Base-by-base conservation (phyloP, 1,284 basidiomycete species). In the Papiliotrema fonsecae region DNA sequence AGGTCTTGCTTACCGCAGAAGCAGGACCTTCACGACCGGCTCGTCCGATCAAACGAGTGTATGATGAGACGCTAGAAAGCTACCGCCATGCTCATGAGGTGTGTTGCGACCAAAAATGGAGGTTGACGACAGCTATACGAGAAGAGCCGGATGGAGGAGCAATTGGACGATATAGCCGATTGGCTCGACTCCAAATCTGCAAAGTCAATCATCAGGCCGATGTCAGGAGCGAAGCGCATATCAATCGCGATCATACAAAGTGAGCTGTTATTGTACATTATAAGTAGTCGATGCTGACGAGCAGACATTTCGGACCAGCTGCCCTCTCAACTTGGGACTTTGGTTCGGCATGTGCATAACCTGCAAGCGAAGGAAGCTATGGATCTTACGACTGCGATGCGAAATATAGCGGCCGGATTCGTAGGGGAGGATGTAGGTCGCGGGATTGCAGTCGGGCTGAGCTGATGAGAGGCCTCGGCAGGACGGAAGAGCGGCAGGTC, bases 191-290 rank as follows among this genome's bases (percentile, higher is more conserved):
- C 55, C 19, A 52, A 53, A 41, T 47, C 45, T 13, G 44, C 42
- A 7, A 40, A 61, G 21, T 48, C 57, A 4, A 2, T 56, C 4
- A 45, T 70, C 10, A 46, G 47, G 19, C 43, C 42, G 14, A 26
- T 55, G 4, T 51, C 56, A 10, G 45, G 51, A 1, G 55, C 59
- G 2, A 49, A 56, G 18, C 49, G 69, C 6, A 42, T 70, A 14
- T 60, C 61, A 9, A 41, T 70, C 3, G 69, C 59, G 2, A 48
- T 69, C 10, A 54, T 68, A 14, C 67, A 70, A 41, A 59, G 69
- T 70, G 32, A 50, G 66, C 31, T 21, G 14, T 16, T 9, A 25
- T 27, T 40, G 10, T 21, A 1, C n/a, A 31, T 27, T 14, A 5
- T n/a, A 26, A 2, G 34, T 25, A 38, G 18, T 31, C 18, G 27